Base-by-base conservation (phyloP, 1,284 basidiomycete species). In the Fomitopsis palustris region DNA sequence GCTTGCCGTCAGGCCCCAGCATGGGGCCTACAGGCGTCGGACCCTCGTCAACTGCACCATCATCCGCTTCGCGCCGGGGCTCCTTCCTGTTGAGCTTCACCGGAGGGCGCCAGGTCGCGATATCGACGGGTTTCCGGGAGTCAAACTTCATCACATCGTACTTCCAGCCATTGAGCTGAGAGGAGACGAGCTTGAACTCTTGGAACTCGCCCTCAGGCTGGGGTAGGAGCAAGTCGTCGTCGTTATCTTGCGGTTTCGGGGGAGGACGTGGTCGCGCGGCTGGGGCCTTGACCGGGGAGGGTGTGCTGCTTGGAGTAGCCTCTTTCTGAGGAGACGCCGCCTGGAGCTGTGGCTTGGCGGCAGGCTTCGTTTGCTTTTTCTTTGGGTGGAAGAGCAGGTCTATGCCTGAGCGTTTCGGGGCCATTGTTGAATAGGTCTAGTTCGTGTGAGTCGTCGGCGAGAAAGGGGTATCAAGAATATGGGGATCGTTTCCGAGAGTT, bases 1-100 rank as follows among this genome's bases (percentile, higher is more conserved):
- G 87, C 71, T 92, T 89, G 37, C 88, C 88, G 66, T 93, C 90
- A 0, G 79, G 79, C 14, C 90, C 89, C 60, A 90, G 67, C 88
- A 92, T 89, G 12, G 85, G 84, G 21, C 77, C 78, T 23, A 87
- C 83, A 17, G 86, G 79, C 65, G 81, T 72, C 56, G 78, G 81
- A 59, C 74, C 74, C 38, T 67, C 72, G 4, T 66, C 64, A 31
- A 67, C 71, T 14, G 64, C 68, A 19, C 68, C 64, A 17, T 72
- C 66, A 10, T 80, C 79, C 23, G 82, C 82, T 54, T 84, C 81
- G 58, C 81, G 77, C 63, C 84, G 77, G 60, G 87, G 72, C 66
- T 95, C 90, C 74, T 93, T 95, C 66, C 93, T 80, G 71, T 95
- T 95, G 63, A 95, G 78, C 75, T 90, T 92, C 68, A 95, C 85